These are phyloP conservation scores for Ustilago tritici DNA, from an alignment of 1,284 basidiomycete genomes.

Conservation along the genomic window DNA sequence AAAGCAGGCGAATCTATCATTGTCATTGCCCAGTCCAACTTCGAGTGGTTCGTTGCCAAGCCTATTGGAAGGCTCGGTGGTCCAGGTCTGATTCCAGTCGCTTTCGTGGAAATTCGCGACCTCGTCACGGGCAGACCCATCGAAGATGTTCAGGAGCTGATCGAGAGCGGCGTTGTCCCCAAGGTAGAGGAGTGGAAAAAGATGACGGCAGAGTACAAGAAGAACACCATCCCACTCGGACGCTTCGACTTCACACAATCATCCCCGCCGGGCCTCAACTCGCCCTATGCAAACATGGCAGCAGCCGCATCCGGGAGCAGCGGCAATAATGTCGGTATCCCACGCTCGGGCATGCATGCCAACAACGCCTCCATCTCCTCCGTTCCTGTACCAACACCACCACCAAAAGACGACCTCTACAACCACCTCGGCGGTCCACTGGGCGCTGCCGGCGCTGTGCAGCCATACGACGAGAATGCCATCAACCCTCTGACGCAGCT, in stretches of 20 bases:
- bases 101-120: constrained; percentile 95
- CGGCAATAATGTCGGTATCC: constrained; percentile 24
- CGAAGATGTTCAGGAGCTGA: constrained; percentile 80
- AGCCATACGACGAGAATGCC: constrained; percentile 24
- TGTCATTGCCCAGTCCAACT: constrained; percentile 67
- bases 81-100: constrained; percentile 94
- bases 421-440: constrained; percentile 24
- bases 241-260: constrained; percentile 66
- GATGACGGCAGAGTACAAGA: constrained; percentile 93
- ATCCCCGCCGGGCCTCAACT: constrained; percentile 37
- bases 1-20: constrained; percentile 93
- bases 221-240: constrained; percentile 92
- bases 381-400: constrained; percentile 38
- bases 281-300: constrained; percentile 46
- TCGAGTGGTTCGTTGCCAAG: constrained; percentile 78
- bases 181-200: constrained; percentile 98
- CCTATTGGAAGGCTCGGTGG: constrained; percentile 93
- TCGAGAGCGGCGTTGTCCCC: constrained; percentile 86
- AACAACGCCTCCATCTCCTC: constrained; percentile 36
- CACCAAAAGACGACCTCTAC: constrained; percentile 52
- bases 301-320: constrained; percentile 35
- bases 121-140: constrained; percentile 77
- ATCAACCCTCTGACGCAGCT: constrained; percentile 52
- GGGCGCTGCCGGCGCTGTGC: constrained; percentile 23
- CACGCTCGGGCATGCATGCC: constrained; percentile 15